A percentile compares a stretch with the other conserved stretches of the same genome.
Evolutionary conservation across 106 monocot genomes (phyloP).

Genomic region (Alisma plantagoaquatica): DNA sequence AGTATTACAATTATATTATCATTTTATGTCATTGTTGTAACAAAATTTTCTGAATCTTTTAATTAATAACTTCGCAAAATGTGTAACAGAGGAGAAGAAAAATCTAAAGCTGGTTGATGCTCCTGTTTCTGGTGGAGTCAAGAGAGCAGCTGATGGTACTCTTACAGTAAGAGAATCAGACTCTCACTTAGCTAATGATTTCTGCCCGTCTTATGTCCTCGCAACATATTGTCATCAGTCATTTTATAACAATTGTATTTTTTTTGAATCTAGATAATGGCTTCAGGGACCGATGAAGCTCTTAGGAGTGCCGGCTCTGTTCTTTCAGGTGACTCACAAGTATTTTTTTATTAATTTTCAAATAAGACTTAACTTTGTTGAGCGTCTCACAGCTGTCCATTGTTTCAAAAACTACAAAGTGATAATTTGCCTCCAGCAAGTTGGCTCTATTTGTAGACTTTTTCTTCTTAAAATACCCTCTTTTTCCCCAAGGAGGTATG

Average conservation of each 20-base stretch:
- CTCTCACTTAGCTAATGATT: neutral
- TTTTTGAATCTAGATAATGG: conserved; percentile 66
- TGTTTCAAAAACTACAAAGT: too few relatives aligned
- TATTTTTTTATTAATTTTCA: too few relatives aligned
- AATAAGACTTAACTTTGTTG: too few relatives aligned
- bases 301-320: conserved; percentile 47
- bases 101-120: conserved; percentile 83
- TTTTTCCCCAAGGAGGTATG: too few relatives aligned
- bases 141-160: conserved; percentile 90
- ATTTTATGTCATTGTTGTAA: too few relatives aligned
- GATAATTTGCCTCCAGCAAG: too few relatives aligned
- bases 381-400: too few relatives aligned
- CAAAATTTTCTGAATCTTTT: too few relatives aligned
- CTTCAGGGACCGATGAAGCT: conserved; percentile 73
- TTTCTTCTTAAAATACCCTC: too few relatives aligned
- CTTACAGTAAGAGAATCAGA: conserved; percentile 49
- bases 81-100: conserved; percentile 38
- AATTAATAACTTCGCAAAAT: neutral
- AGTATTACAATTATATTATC: too few relatives aligned
- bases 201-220: too few relatives aligned
- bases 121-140: conserved; percentile 95
- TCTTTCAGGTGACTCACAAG: conserved; percentile 55
- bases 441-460: too few relatives aligned
- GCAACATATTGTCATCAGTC: neutral
- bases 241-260: neutral